Evolutionary conservation across 306 rosid species (phyloP).

Genomic region (Betula pendula): DNA sequence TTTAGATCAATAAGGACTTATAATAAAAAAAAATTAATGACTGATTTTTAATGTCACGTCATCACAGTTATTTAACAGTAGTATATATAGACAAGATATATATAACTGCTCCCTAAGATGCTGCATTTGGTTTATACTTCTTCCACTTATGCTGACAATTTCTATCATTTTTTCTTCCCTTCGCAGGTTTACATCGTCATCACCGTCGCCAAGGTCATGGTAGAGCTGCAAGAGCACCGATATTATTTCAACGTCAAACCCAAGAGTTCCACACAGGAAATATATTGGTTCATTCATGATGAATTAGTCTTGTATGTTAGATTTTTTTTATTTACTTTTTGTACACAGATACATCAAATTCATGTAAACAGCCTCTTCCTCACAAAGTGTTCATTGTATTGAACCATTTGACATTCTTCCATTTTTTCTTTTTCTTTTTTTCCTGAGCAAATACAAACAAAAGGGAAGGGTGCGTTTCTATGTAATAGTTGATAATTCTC

Average conservation of each 20-base stretch:
- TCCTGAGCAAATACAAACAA: too few relatives aligned
- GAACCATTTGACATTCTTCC: not conserved
- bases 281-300: constrained; percentile 33
- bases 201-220: constrained; percentile 38
- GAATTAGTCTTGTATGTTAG: not conserved
- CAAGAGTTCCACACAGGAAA: constrained; percentile 1
- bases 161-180: constrained; percentile 13
- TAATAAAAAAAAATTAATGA: too few relatives aligned
- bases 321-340: constrained; percentile 15
- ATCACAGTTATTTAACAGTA: not conserved
- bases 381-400: not conserved
- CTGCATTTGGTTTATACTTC: not conserved
- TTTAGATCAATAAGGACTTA: too few relatives aligned
- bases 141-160: not conserved
- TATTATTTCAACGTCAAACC: constrained; percentile 16
- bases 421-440: too few relatives aligned
- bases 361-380: not conserved
- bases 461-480: too few relatives aligned
- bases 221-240: constrained; percentile 48
- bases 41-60: not conserved
- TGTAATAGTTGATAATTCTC: not conserved
- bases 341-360: not conserved
- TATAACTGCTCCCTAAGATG: too few relatives aligned
- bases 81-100: too few relatives aligned
- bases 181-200: constrained; percentile 64